Base-by-base conservation (phyloP, 2,329 filamentous ascomycete genomes). In the Myriosclerotinia duriaeana region DNA sequence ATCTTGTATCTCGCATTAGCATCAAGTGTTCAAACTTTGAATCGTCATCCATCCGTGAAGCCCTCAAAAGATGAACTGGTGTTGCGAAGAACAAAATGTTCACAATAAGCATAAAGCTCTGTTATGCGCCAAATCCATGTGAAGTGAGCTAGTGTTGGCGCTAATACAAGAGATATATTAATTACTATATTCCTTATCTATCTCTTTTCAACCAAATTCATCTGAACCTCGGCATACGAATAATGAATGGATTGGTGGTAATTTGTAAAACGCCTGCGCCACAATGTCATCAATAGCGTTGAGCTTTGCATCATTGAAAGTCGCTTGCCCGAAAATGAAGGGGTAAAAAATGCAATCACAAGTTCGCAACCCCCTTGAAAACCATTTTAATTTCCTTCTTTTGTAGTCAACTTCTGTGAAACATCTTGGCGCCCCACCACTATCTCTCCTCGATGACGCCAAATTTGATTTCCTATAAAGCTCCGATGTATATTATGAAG, bases 361-460 rank as follows among this genome's bases (percentile, higher is more conserved):
- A 42, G 36, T 42, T n/a, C 36, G 14, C 54, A 17, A 56, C 36
- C 36, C 36, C 26, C 26, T 15, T n/a, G 9, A 34, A 44, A 58
- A 46, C 40, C 8, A 59, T 40, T 46, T n/a, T 46, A 46, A 59
- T 59, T 59, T 46, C 17, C 26, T 22, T 46, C 38, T 12, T 58
- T 50, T 9, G 22, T 22, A 26, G 26, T 38, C 26, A 46, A 59
- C 30, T 44, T 14, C 22, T 22, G 5, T 38, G 42, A 52, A 53
- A 62, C 46, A 26, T 53, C 59, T 53, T 62, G 44, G 46, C 42
- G 34, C 30, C 46, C n/a, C 34, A 8, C 46, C 11, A 62, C 14
- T 26, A 40, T 40, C 14, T 22, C 22, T 59, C 14, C 20, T 53
- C 6, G 46, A 53, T 26, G 59, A 40, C 46, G 34, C 46, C 46